These are phyloP conservation scores for Pluteus cervinus DNA, from an alignment of 768 basidiomycete species.

Conservation along the genomic window DNA sequence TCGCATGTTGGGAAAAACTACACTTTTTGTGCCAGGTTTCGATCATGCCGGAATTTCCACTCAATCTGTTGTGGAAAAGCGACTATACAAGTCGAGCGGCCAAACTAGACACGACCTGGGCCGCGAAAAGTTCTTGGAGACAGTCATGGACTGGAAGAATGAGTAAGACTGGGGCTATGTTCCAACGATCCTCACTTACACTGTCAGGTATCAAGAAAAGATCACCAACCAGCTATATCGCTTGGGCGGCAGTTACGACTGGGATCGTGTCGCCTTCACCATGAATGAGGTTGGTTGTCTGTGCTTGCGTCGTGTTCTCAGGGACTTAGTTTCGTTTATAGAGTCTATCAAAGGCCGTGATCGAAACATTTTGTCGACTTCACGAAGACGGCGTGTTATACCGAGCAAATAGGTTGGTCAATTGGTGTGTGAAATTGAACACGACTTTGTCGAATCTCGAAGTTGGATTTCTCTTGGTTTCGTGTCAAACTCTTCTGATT, in stretches of 20 bases:
- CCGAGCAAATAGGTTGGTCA: slow-evolving; percentile 93
- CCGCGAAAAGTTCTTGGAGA: slow-evolving; percentile 83
- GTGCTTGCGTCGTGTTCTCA: neutral
- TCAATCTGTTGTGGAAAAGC: slow-evolving; percentile 94
- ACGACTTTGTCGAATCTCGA: slow-evolving; percentile 98
- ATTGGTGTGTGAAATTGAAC: slow-evolving; percentile 96
- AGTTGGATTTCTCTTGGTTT: slow-evolving; percentile 31
- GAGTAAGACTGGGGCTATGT: slow-evolving; percentile 50
- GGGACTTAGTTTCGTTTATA: slow-evolving; percentile 18
- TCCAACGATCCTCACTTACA: neutral
- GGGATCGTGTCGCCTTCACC: slow-evolving; percentile 92
- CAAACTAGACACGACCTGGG: slow-evolving; percentile 92
- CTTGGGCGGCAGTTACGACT: slow-evolving; percentile 91
- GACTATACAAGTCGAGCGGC: slow-evolving; percentile 77
- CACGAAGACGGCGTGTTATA: slow-evolving; percentile 92
- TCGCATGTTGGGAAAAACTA: slow-evolving; percentile 92
- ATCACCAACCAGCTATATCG: slow-evolving; percentile 87
- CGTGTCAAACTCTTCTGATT: neutral
- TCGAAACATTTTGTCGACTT: slow-evolving; percentile 85
- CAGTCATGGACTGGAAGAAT: slow-evolving; percentile 95
- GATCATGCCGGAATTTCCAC: slow-evolving; percentile 99
- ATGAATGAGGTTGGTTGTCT: slow-evolving; percentile 67
- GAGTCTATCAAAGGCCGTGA: slow-evolving; percentile 79
- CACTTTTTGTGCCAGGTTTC: slow-evolving; percentile 89
- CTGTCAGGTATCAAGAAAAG: slow-evolving; percentile 76